Evolutionary conservation across 2,329 filamentous ascomycete genomes (phyloP), one percentile per base, ranked within the genome.

Genomic region (Diaporthe batatas): DNA sequence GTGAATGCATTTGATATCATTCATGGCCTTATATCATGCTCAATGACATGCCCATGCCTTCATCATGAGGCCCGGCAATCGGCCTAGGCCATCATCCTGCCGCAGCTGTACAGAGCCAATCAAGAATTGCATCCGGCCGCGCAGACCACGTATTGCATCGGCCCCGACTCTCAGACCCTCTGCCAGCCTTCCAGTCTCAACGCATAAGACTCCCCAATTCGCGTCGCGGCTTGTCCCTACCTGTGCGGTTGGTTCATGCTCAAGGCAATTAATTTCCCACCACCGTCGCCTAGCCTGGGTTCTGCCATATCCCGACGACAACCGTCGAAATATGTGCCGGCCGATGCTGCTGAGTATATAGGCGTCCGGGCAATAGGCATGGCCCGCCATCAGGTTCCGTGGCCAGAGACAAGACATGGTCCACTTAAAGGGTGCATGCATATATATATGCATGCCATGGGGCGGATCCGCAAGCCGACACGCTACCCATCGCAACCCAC

Each of bases 281-380:
- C 29, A 7, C 4, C 11, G n/a, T 51, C 6, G 11, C 25, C 6
- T 2, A 16, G 6, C 1, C 12, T 36, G 59, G 25, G 8, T 14
- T 10, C 59, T 11, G 42, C 3, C 11, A n/a, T 25, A 1, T 18
- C 8, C 36, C 11, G 4, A 5, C 4, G 14, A 2, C 21, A 7
- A 6, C 8, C 18, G 21, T 36, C 25, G 21, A 34, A 29, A 29
- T 11, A 18, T 18, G 2, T 21, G n/a, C 29, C 7, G 7, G 23
- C 4, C 2, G 7, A 23, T 36, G 44, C 62, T 25, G 44, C 2
- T 3, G 6, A 16, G 32, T 8, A 36, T 29, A 29, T 29, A 29
- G 5, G 29, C 29, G 29, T 29, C 29, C 29, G 5, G 29, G 29
- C 10, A 0, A 0, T 2, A 12, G 16, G 2, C 4, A 21, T 16